These are phyloP conservation scores for Dioszegia crocea DNA, from an alignment of 768 basidiomycete genomes.

Conservation along the genomic window DNA sequence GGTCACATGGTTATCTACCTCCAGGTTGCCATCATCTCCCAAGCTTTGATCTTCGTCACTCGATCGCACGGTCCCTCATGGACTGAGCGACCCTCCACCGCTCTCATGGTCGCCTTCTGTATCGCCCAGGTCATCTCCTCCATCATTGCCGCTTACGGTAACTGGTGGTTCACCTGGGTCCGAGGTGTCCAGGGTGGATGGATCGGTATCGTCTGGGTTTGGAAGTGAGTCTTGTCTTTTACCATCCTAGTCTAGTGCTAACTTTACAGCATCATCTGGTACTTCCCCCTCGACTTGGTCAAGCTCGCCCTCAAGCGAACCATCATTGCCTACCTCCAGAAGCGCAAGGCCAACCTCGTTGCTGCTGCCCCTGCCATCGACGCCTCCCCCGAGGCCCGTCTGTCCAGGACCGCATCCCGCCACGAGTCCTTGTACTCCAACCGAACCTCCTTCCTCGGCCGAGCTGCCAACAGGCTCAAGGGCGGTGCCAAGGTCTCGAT, in stretches of 20 bases:
- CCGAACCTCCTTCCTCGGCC: constrained; percentile 86
- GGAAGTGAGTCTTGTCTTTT: constrained; percentile 56
- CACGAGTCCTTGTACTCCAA: constrained; percentile 93
- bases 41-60: constrained; percentile 94
- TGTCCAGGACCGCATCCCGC: constrained; percentile 82
- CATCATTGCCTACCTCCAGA: constrained; percentile 76
- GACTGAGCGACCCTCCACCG: constrained; percentile 59
- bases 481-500: constrained; percentile 53
- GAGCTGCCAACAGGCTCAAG: constrained; percentile 83
- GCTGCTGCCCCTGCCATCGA: constrained; percentile 52
- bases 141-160: constrained; percentile 86
- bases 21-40: constrained; percentile 91
- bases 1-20: constrained; percentile 51
- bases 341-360: constrained; percentile 52
- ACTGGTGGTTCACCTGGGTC: constrained; percentile 93
- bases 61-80: constrained; percentile 64
- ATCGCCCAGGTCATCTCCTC: constrained; percentile 90
- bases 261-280: constrained; percentile 68
- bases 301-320: constrained; percentile 96
- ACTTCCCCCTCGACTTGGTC: constrained; percentile 88
- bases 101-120: constrained; percentile 84
- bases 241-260: not conserved
- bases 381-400: constrained; percentile 60
- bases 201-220: constrained; percentile 91
- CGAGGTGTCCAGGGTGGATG: constrained; percentile 76